Conservation (phyloP, 495 filamentous ascomycete species). For the Neurospora cerealis region DNA sequence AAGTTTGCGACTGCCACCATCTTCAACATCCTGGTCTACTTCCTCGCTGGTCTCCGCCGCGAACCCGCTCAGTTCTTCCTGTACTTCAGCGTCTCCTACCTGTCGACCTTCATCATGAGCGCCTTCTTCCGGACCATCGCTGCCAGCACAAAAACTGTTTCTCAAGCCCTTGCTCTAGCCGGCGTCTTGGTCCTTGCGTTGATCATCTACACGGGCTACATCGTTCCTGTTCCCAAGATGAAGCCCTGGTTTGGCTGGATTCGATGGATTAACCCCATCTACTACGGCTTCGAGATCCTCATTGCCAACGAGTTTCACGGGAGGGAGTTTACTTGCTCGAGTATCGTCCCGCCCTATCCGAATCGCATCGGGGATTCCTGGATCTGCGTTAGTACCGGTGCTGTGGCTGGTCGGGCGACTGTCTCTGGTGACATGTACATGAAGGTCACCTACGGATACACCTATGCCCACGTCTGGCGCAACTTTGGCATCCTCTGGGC, state of each 20-base stretch:
- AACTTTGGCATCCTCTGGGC: slow-evolving; percentile 69
- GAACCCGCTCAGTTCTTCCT: slow-evolving; percentile 51
- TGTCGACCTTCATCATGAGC: slow-evolving; percentile 47
- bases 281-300: slow-evolving; percentile 64
- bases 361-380: slow-evolving; percentile 33
- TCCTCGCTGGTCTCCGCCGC: slow-evolving; percentile 44
- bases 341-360: slow-evolving; percentile 34
- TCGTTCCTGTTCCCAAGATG: slow-evolving; percentile 66
- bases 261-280: slow-evolving; percentile 69
- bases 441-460: slow-evolving; percentile 45
- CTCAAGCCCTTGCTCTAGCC: slow-evolving; percentile 62
- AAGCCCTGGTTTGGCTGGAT: slow-evolving; percentile 77
- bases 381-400: slow-evolving; percentile 41
- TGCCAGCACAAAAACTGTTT: slow-evolving; percentile 54
- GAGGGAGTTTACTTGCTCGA: slow-evolving; percentile 29
- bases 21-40: slow-evolving; percentile 51
- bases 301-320: slow-evolving; percentile 64
- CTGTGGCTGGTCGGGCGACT: slow-evolving; percentile 36
- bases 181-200: slow-evolving; percentile 60
- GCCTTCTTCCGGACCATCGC: slow-evolving; percentile 59
- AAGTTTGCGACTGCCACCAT: slow-evolving; percentile 39
- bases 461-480: slow-evolving; percentile 59
- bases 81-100: slow-evolving; percentile 47
- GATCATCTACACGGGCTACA: slow-evolving; percentile 74
- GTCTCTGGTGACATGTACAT: slow-evolving; percentile 58